Conservation (phyloP, 305 asterid genomes). For the Rubia balearica region DNA sequence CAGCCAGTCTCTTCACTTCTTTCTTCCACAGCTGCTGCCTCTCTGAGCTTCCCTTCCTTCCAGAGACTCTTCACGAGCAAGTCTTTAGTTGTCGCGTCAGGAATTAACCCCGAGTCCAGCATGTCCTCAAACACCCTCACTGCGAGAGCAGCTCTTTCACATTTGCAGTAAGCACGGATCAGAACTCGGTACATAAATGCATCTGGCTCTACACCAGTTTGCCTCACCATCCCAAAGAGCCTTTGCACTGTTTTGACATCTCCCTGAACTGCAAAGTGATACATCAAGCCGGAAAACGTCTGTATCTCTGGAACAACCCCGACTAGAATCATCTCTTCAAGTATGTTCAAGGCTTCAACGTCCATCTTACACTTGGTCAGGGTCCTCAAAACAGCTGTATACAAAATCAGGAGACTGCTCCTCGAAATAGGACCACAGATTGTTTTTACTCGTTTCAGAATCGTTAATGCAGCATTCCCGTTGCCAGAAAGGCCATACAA, state of each 20-base stretch:
- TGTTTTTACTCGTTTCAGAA: slow-evolving; percentile 42
- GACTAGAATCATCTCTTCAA: slow-evolving; percentile 75
- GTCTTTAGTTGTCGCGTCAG: slow-evolving; percentile 53
- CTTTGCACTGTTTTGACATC: slow-evolving; percentile 73
- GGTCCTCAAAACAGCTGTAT: slow-evolving; percentile 71
- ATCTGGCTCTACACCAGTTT: slow-evolving; percentile 71
- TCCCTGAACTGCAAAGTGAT: slow-evolving; percentile 74
- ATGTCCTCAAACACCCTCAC: slow-evolving; percentile 72
- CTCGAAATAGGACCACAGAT: slow-evolving; percentile 54
- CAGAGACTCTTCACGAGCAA: slow-evolving; percentile 81
- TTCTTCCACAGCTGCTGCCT: slow-evolving; percentile 84
- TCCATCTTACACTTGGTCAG: slow-evolving; percentile 72
- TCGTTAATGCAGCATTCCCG: slow-evolving; percentile 58
- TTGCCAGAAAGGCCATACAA: slow-evolving; percentile 67
- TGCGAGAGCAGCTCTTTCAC: slow-evolving; percentile 77
- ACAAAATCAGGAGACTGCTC: slow-evolving; percentile 42
- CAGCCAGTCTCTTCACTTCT: slow-evolving; percentile 40
- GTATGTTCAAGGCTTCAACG: slow-evolving; percentile 40
- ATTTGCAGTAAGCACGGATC: slow-evolving; percentile 75
- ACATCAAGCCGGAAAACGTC: slow-evolving; percentile 79
- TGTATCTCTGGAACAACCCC: slow-evolving; percentile 63
- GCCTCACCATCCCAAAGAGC: slow-evolving; percentile 75
- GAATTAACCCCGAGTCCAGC: slow-evolving; percentile 47
- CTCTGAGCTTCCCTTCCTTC: slow-evolving; percentile 90
- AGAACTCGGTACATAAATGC: slow-evolving; percentile 77